Conservation (phyloP, 768 basidiomycete species). For the Termitomyces sp. region DNA sequence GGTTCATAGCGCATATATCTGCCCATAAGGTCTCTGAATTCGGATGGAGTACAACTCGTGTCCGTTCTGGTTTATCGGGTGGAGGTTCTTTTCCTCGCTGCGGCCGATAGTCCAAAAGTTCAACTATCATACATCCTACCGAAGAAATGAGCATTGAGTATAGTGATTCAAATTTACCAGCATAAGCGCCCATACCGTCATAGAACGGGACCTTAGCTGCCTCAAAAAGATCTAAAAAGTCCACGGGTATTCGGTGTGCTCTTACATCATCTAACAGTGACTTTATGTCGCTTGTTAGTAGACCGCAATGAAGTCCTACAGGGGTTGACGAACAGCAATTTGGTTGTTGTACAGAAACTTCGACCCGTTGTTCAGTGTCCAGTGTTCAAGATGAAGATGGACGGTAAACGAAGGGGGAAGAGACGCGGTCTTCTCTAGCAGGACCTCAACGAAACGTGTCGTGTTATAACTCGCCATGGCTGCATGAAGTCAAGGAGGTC, state of each 20-base stretch:
- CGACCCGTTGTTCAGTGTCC: slow-evolving; percentile 76
- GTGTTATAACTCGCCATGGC: slow-evolving; percentile 71
- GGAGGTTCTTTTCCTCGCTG: slow-evolving; percentile 50
- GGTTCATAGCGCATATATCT: slow-evolving; percentile 68
- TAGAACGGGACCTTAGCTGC: slow-evolving; percentile 71
- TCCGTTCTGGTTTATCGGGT: slow-evolving; percentile 52
- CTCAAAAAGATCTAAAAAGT: slow-evolving; percentile 81
- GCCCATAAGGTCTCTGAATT: slow-evolving; percentile 75
- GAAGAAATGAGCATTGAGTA: slow-evolving; percentile 1
- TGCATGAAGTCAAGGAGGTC: slow-evolving; percentile 14
- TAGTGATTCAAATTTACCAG: background rate
- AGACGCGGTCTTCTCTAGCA: slow-evolving; percentile 51
- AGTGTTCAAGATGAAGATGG: slow-evolving; percentile 73
- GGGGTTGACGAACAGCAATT: slow-evolving; percentile 44
- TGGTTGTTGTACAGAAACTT: slow-evolving; percentile 81
- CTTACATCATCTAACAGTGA: slow-evolving; percentile 80
- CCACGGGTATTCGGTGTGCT: slow-evolving; percentile 77
- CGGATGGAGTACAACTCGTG: slow-evolving; percentile 73
- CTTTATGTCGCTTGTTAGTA: slow-evolving; percentile 28
- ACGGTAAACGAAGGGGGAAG: slow-evolving; percentile 73
- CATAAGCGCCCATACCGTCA: slow-evolving; percentile 50
- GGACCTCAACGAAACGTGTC: slow-evolving; percentile 56
- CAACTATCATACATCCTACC: slow-evolving; percentile 80
- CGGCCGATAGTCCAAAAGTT: slow-evolving; percentile 73
- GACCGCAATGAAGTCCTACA: background rate